A percentile compares a stretch with the other conserved stretches of the same genome.
Evolutionary conservation across 768 basidiomycete species (phyloP).

Genomic region (Mrakia blollopis): DNA sequence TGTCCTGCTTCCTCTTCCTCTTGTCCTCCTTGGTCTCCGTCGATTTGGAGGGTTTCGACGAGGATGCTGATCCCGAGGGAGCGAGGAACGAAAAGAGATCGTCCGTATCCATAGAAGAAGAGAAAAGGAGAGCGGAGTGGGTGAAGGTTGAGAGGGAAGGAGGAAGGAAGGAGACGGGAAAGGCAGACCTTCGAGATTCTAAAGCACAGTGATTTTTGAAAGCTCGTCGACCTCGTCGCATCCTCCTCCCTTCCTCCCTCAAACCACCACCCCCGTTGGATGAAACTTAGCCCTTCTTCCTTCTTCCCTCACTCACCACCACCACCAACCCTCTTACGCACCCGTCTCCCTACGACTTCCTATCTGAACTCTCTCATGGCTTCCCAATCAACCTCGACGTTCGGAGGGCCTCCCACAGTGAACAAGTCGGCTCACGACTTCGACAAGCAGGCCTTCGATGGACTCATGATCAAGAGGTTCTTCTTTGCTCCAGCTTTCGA

Average conservation of each 20-base stretch:
- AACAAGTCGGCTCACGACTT: constrained; percentile 83
- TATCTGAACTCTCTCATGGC: background rate
- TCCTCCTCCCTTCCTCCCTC: no score
- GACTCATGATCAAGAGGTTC: constrained; percentile 80
- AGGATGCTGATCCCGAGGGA: constrained; percentile 36
- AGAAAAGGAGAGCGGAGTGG: no score
- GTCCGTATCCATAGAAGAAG: constrained; percentile 41
- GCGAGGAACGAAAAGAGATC: constrained; percentile 70
- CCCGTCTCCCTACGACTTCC: background rate
- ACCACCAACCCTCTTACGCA: background rate
- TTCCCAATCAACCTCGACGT: background rate
- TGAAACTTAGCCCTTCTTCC: background rate
- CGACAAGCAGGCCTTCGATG: constrained; percentile 78
- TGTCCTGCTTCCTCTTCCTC: constrained; percentile 33
- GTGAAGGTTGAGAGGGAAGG: background rate
- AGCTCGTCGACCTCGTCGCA: background rate
- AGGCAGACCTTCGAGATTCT: background rate
- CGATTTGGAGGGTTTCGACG: constrained; percentile 34
- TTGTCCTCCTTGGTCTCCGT: constrained; percentile 36
- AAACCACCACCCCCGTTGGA: background rate
- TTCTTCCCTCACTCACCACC: background rate
- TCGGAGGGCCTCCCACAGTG: constrained; percentile 42
- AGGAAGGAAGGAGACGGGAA: background rate
- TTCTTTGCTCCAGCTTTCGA: constrained; percentile 98
- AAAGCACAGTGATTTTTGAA: background rate